Conservation (phyloP, 495 filamentous ascomycete genomes). For the Trichoderma erinaceum region DNA sequence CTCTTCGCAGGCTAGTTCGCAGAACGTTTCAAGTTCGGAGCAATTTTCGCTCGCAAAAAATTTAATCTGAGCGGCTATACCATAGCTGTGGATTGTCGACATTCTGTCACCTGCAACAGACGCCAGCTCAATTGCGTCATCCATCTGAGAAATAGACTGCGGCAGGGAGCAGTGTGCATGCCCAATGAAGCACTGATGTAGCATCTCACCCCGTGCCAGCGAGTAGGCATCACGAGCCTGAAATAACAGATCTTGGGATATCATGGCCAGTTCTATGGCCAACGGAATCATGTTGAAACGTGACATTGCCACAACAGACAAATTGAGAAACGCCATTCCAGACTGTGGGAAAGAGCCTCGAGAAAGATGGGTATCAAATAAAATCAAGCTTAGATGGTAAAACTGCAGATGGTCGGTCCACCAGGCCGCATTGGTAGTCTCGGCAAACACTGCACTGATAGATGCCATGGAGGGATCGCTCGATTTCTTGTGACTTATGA, state of each 20-base stretch:
- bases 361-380: constrained; percentile 61
- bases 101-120: constrained; percentile 68
- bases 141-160: constrained; percentile 54
- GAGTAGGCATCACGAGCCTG: constrained; percentile 62
- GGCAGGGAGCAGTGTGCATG: constrained; percentile 62
- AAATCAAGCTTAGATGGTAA: constrained; percentile 66
- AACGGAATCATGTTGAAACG: constrained; percentile 69
- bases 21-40: constrained; percentile 66
- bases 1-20: constrained; percentile 67
- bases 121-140: constrained; percentile 64
- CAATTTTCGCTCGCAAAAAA: constrained; percentile 72
- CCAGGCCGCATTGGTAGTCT: constrained; percentile 73
- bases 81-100: constrained; percentile 67
- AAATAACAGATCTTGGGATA: constrained; percentile 61
- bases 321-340: constrained; percentile 67
- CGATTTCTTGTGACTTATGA: constrained; percentile 45
- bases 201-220: constrained; percentile 61
- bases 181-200: constrained; percentile 67
- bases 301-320: constrained; percentile 64
- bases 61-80: constrained; percentile 60
- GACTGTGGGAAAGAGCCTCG: constrained; percentile 66
- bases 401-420: constrained; percentile 73
- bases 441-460: constrained; percentile 66
- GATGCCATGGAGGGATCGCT: constrained; percentile 54
- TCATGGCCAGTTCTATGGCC: constrained; percentile 55